These are phyloP conservation scores for Liriodendron chinense DNA, from an alignment of 164 flowering plant species.

Conservation along the genomic window DNA sequence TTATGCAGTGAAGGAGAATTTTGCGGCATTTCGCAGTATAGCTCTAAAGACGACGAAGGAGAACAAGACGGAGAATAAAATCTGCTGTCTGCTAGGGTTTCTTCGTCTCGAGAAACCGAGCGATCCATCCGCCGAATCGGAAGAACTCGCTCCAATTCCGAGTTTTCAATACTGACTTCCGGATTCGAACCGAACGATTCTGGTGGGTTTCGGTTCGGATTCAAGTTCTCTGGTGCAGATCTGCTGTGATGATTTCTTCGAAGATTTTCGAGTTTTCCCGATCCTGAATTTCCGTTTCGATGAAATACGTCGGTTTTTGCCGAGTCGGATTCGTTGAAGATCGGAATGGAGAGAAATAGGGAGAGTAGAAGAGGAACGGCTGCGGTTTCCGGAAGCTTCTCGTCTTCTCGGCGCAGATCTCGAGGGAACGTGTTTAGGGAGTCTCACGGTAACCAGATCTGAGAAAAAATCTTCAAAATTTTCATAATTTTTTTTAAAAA, in stretches of 20 bases:
- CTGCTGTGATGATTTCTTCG: background rate
- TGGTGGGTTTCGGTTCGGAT: background rate
- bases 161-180: background rate
- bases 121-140: background rate
- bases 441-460: slow-evolving; percentile 9
- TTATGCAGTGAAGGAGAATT: slow-evolving; percentile 5
- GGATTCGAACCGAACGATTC: too few relatives aligned
- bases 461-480: background rate
- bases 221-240: background rate
- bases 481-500: background rate
- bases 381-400: slow-evolving; percentile 5
- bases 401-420: slow-evolving; percentile 16
- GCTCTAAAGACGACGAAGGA: background rate
- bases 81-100: slow-evolving; percentile 3
- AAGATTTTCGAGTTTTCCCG: background rate
- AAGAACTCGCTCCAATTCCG: too few relatives aligned
- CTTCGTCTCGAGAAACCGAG: background rate
- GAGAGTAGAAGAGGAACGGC: slow-evolving; percentile 14
- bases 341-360: slow-evolving; percentile 18
- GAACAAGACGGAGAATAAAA: slow-evolving; percentile 2
- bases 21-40: background rate
- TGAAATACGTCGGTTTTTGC: background rate
- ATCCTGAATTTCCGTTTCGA: background rate
- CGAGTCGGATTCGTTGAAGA: slow-evolving; percentile 2
- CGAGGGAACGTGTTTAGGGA: slow-evolving; percentile 8